Conservation (phyloP, 495 filamentous ascomycete genomes). For the Lophiotrema nucula region DNA sequence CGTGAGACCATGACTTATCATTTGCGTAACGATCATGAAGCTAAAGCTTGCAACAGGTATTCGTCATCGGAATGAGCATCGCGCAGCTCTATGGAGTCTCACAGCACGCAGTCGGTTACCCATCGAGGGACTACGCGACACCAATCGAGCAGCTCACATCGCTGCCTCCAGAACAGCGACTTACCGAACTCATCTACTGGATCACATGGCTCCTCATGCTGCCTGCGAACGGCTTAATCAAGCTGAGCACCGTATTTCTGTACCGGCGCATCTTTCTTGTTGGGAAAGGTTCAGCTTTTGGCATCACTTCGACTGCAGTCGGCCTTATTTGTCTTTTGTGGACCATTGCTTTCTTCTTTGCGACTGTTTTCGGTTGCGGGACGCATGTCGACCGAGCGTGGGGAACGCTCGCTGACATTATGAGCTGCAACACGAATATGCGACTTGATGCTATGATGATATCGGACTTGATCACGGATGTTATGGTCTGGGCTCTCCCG, state of each 20-base stretch:
- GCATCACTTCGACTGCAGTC: not conserved
- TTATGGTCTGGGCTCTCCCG: not conserved
- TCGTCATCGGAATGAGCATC: no score
- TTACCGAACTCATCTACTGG: not conserved
- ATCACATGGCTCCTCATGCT: conserved; percentile 8
- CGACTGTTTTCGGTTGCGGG: no score
- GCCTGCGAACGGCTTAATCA: conserved; percentile 3
- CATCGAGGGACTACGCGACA: not conserved
- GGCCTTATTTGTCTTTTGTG: no score
- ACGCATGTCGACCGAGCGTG: no score
- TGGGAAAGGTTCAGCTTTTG: not conserved
- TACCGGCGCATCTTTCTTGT: conserved; percentile 2
- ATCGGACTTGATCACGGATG: conserved; percentile 1
- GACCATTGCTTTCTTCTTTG: no score
- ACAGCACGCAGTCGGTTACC: not conserved
- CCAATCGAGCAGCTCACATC: not conserved
- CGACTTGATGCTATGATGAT: no score
- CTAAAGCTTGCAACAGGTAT: no score
- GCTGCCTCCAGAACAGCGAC: not conserved
- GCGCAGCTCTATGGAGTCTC: no score
- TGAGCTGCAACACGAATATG: no score
- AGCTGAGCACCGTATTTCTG: conserved; percentile 1
- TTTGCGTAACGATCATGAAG: no score
- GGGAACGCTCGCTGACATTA: no score
- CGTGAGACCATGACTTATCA: no score